These are phyloP conservation scores for Geotrichum europaeum DNA, from an alignment of 1,139 yeast species.

Conservation along the genomic window DNA sequence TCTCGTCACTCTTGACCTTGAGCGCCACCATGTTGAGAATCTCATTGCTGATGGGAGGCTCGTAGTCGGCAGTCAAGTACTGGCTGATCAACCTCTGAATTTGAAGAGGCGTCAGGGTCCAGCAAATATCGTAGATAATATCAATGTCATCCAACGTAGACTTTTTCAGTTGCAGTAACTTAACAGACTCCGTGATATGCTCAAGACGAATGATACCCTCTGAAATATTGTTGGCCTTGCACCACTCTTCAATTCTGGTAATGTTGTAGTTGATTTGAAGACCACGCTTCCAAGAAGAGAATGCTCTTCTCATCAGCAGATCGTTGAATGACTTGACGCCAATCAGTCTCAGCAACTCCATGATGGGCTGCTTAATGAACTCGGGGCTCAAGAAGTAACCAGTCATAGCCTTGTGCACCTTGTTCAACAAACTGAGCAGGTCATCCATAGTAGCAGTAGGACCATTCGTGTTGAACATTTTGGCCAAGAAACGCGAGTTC, in stretches of 20 bases:
- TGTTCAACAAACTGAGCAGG: slow-evolving; percentile 80
- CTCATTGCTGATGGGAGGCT: slow-evolving; percentile 82
- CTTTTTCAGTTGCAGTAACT: slow-evolving; percentile 85
- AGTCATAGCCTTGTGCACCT: slow-evolving; percentile 90
- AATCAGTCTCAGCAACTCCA: slow-evolving; percentile 77
- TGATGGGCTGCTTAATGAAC: slow-evolving; percentile 78
- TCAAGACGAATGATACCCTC: slow-evolving; percentile 86
- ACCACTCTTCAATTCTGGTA: slow-evolving; percentile 97
- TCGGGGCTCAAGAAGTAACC: slow-evolving; percentile 82
- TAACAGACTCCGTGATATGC: slow-evolving; percentile 90
- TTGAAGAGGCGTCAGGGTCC: slow-evolving; percentile 88
- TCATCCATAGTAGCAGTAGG: slow-evolving; percentile 92
- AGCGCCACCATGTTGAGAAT: slow-evolving; percentile 81
- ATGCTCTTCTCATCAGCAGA: slow-evolving; percentile 88
- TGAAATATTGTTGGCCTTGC: slow-evolving; percentile 87
- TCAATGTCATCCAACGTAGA: slow-evolving; percentile 86
- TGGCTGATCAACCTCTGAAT: slow-evolving; percentile 87
- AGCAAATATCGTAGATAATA: slow-evolving; percentile 90
- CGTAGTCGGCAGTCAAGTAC: slow-evolving; percentile 91
- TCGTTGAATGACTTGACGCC: slow-evolving; percentile 96
- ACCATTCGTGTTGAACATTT: slow-evolving; percentile 61
- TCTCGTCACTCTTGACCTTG: slow-evolving; percentile 54
- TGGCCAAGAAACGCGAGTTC: slow-evolving; percentile 74
- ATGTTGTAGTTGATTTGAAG: slow-evolving; percentile 93
- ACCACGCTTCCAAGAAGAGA: slow-evolving; percentile 96